Conservation (phyloP, 1,284 basidiomycete genomes). For the Fomitiporia mediterranea region DNA sequence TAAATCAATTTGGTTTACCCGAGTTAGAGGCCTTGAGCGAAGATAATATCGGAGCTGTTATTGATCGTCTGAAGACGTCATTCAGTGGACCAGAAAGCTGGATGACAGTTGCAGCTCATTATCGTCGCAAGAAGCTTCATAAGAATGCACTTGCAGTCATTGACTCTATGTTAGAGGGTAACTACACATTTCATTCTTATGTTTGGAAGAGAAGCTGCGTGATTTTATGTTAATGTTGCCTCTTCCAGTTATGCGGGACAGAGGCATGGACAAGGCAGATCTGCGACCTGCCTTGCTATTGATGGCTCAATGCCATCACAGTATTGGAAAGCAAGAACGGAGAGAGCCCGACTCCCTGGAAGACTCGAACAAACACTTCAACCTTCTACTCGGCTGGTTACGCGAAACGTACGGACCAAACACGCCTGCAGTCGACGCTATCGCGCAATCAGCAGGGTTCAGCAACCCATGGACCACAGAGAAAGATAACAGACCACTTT, state of each 20-base stretch:
- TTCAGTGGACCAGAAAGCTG: conserved; percentile 15
- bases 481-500: not conserved
- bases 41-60: conserved; percentile 9
- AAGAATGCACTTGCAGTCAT: conserved; percentile 11
- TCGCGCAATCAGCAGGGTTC: conserved; percentile 8
- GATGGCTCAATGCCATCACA: conserved; percentile 18
- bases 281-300: conserved; percentile 16
- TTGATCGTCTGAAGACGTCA: conserved; percentile 13
- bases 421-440: conserved; percentile 10
- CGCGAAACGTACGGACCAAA: conserved; percentile 13
- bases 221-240: not conserved
- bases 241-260: conserved; percentile 11
- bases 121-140: conserved; percentile 6
- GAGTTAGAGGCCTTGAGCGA: conserved; percentile 8
- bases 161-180: conserved; percentile 16
- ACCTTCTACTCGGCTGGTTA: conserved; percentile 14
- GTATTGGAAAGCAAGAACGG: conserved; percentile 11
- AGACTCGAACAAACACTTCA: conserved; percentile 2
- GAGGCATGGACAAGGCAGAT: conserved; percentile 16
- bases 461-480: not conserved
- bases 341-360: conserved; percentile 5
- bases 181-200: not conserved
- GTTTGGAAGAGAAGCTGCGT: not conserved
- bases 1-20: not conserved
- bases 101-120: conserved; percentile 15